Conservation (phyloP, 148 eudicot genomes). For the Fagopyrum tataricum region DNA sequence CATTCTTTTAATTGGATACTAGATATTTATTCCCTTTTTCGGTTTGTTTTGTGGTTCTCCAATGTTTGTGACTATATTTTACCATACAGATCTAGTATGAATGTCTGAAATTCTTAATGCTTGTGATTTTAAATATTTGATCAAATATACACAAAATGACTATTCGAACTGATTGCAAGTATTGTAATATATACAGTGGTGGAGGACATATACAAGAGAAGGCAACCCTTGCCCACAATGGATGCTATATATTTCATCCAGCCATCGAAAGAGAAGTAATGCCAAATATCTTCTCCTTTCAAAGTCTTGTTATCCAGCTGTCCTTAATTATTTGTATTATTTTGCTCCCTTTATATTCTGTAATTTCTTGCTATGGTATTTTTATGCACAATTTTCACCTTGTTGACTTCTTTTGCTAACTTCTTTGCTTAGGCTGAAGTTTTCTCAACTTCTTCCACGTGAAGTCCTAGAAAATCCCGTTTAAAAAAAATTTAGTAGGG, state of each 20-base stretch:
- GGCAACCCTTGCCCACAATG: constrained; percentile 89
- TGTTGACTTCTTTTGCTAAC: background rate
- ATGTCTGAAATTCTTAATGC: background rate
- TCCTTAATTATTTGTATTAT: background rate
- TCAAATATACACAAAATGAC: background rate
- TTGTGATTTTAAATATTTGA: background rate
- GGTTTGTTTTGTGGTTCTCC: background rate
- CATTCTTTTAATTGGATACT: background rate
- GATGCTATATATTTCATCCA: constrained; percentile 90
- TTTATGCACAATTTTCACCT: background rate
- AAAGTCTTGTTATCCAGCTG: constrained; percentile 1
- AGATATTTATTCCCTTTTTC: background rate
- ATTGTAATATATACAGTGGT: constrained; percentile 57
- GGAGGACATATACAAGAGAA: constrained; percentile 85
- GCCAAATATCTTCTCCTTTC: constrained; percentile 4
- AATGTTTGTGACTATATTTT: background rate
- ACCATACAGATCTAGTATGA: background rate
- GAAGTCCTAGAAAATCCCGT: background rate
- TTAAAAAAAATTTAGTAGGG: background rate
- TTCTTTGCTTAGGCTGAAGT: background rate
- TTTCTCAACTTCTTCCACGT: background rate
- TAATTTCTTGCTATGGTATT: background rate
- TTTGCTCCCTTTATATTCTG: background rate
- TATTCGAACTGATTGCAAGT: constrained; percentile 3
- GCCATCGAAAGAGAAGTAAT: constrained; percentile 87